Percentiles rank a stretch among this genome's conserved stretches.
phyloP scores from a whole-genome alignment of 176 grass and related monocot species.

The Dendrocalamus sinicus region DNA sequence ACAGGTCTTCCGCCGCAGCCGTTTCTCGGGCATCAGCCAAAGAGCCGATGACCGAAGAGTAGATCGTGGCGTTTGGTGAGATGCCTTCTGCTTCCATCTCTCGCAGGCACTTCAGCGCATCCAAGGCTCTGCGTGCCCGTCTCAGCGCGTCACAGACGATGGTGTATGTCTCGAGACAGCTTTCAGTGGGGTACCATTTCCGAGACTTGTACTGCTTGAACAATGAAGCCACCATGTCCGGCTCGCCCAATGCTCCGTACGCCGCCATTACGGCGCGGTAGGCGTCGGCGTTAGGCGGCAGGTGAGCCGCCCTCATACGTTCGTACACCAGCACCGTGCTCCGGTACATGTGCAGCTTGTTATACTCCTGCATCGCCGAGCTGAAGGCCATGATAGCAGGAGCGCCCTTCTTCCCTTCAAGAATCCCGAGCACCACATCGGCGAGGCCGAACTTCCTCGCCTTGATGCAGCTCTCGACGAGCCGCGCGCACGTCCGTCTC shows the following conservation, averaged over 20 bases:
- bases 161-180: conserved; percentile 53
- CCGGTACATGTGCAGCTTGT: conserved; percentile 90
- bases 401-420: conserved; percentile 59
- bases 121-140: conserved; percentile 58
- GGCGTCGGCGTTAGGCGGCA: conserved; percentile 52
- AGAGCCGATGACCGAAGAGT: conserved; percentile 67
- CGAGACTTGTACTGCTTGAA: conserved; percentile 67
- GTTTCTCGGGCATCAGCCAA: conserved; percentile 68
- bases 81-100: conserved; percentile 77
- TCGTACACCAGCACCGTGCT: conserved; percentile 69
- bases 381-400: conserved; percentile 54
- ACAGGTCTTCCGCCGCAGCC: conserved; percentile 62
- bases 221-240: conserved; percentile 65
- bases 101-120: conserved; percentile 67
- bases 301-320: conserved; percentile 52
- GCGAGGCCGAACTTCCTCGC: conserved; percentile 71
- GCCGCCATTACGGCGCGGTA: conserved; percentile 70
- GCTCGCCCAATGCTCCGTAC: conserved; percentile 54
- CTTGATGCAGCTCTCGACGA: conserved; percentile 67
- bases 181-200: conserved; percentile 50
- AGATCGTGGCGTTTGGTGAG: conserved; percentile 54
- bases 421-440: conserved; percentile 57
- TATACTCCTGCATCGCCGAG: conserved; percentile 80
- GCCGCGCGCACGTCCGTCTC: conserved; percentile 61
- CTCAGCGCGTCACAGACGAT: conserved; percentile 72